Conservation (phyloP, 441 rosid species). For the Mallotus repandus region DNA sequence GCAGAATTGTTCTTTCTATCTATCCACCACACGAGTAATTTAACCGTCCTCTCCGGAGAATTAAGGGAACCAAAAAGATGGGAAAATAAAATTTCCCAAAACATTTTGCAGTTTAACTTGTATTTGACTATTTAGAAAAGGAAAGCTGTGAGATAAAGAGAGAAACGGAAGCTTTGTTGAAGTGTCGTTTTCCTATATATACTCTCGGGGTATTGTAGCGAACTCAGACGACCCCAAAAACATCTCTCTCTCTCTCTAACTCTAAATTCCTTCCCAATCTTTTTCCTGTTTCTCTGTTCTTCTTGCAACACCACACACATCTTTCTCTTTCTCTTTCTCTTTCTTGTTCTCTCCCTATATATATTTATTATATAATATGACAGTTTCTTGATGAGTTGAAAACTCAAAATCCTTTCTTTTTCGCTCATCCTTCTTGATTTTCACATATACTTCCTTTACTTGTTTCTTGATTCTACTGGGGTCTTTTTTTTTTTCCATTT, state of each 20-base stretch:
- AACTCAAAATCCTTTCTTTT: conserved; percentile 1
- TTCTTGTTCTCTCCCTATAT: no score
- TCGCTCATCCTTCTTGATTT: neutral
- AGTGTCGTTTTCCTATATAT: conserved; percentile 96
- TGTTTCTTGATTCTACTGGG: neutral
- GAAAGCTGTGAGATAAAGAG: conserved; percentile 17
- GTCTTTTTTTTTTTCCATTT: neutral
- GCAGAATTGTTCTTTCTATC: neutral
- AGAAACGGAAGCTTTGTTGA: conserved; percentile 36
- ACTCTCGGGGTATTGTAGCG: conserved; percentile 60
- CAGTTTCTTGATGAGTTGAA: conserved; percentile 16
- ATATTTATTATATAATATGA: conserved; percentile 3
- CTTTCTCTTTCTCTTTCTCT: conserved; percentile 21
- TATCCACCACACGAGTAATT: neutral
- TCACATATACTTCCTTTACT: neutral
- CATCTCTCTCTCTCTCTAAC: conserved; percentile 36
- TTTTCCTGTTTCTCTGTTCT: conserved; percentile 29
- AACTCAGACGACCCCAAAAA: conserved; percentile 57
- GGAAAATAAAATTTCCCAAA: neutral
- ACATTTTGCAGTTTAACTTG: conserved; percentile 20
- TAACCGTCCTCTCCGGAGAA: conserved; percentile 19
- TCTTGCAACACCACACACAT: conserved; percentile 32
- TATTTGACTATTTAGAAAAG: conserved; percentile 31
- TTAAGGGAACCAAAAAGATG: neutral
- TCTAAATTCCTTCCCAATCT: conserved; percentile 32